phyloP scores from a whole-genome alignment of 1,284 basidiomycete species.

The Ceratobasidium sp. region DNA sequence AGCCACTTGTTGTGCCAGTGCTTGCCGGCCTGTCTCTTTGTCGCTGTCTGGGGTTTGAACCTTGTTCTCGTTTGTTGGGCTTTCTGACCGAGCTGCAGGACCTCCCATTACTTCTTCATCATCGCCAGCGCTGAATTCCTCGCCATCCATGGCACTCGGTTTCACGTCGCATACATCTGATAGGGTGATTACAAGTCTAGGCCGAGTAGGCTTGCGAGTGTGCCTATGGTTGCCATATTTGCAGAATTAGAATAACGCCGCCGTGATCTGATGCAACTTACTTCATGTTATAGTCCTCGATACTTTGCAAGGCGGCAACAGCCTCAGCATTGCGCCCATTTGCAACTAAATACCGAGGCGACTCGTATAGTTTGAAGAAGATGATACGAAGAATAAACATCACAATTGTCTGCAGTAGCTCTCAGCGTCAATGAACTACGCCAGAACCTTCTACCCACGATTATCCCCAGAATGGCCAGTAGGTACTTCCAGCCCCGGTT shows the following conservation, averaged over 20 bases:
- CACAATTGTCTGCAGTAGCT: slow-evolving; percentile 70
- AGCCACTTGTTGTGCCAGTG: slow-evolving; percentile 25
- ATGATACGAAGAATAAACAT: slow-evolving; percentile 90
- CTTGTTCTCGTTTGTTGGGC: slow-evolving; percentile 19
- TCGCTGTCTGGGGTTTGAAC: slow-evolving; percentile 11
- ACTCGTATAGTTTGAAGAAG: slow-evolving; percentile 92
- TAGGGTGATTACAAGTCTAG: slow-evolving; percentile 20
- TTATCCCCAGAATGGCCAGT: slow-evolving; percentile 73
- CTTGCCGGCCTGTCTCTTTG: slow-evolving; percentile 7
- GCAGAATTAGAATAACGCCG: background rate
- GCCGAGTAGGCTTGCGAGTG: slow-evolving; percentile 38
- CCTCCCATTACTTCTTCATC: slow-evolving; percentile 10
- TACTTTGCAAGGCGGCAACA: slow-evolving; percentile 79
- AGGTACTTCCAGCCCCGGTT: slow-evolving; percentile 91
- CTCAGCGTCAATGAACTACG: background rate
- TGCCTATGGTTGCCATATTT: background rate
- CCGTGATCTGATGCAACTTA: background rate
- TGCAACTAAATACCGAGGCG: slow-evolving; percentile 89
- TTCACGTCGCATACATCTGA: slow-evolving; percentile 35
- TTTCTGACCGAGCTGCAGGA: background rate
- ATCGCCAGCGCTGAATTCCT: slow-evolving; percentile 13
- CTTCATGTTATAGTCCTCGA: slow-evolving; percentile 77
- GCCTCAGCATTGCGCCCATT: slow-evolving; percentile 85
- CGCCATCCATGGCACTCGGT: slow-evolving; percentile 27
- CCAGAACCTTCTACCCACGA: slow-evolving; percentile 60